These are phyloP conservation scores for Erodium moschatum DNA, from an alignment of 441 rosid genomes.

Conservation along the genomic window DNA sequence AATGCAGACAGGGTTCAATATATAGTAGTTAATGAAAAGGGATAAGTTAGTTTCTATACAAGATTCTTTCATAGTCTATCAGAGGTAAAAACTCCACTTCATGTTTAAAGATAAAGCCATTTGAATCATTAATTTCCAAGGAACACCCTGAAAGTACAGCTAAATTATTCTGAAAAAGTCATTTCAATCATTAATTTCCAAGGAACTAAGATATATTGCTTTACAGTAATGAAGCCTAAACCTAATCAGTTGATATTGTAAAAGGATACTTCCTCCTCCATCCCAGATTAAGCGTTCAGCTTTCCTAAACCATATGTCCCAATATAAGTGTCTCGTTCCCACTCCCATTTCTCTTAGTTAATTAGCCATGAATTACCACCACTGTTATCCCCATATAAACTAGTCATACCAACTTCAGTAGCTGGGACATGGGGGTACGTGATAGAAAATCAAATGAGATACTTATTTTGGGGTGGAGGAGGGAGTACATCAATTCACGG, in stretches of 20 bases:
- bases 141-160: not conserved
- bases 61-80: slow-evolving; percentile 4
- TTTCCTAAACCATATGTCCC: too few species aligned
- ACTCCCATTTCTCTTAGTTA: too few species aligned
- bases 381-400: not conserved
- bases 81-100: slow-evolving; percentile 12
- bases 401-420: too few species aligned
- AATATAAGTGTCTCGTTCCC: too few species aligned
- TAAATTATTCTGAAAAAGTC: not conserved
- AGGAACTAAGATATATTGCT: not conserved
- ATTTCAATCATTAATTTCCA: slow-evolving; percentile 1
- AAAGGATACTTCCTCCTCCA: not conserved
- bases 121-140: not conserved
- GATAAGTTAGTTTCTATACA: slow-evolving; percentile 14
- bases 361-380: not conserved
- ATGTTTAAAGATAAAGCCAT: slow-evolving; percentile 3
- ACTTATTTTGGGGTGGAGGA: not conserved
- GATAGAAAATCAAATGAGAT: not conserved
- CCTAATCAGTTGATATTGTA: not conserved
- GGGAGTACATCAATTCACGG: not conserved
- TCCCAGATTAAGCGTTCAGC: not conserved
- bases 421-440: not conserved
- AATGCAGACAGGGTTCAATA: slow-evolving; percentile 4
- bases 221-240: not conserved
- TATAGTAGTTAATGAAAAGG: slow-evolving; percentile 4